Percentiles rank a stretch among this genome's conserved stretches.
phyloP scores from a whole-genome alignment of 495 filamentous ascomycete genomes.

The Tuber borchii region DNA sequence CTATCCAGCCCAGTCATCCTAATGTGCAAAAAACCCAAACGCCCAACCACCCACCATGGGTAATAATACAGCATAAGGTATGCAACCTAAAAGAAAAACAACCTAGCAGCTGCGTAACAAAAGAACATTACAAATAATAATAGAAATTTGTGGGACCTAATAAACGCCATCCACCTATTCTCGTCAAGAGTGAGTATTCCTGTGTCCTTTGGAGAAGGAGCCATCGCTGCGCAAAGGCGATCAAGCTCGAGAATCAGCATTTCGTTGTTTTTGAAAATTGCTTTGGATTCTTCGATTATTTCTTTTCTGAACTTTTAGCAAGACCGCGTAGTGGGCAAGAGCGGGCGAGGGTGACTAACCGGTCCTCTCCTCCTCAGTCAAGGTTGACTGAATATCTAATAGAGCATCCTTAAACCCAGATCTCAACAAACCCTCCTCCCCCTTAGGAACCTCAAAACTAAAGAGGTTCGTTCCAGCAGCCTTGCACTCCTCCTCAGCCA shows the following conservation, averaged over 20 bases:
- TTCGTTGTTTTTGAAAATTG: slow-evolving; percentile 29
- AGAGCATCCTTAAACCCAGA: slow-evolving; percentile 31
- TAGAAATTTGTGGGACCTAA: not conserved
- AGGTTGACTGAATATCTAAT: slow-evolving; percentile 12
- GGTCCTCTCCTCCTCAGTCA: slow-evolving; percentile 30
- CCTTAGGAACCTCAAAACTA: slow-evolving; percentile 29
- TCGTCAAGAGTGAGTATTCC: not conserved
- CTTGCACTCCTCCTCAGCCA: slow-evolving; percentile 18
- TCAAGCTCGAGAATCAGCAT: slow-evolving; percentile 35
- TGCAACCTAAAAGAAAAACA: not conserved
- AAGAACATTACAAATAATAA: not conserved
- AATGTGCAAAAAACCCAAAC: not conserved
- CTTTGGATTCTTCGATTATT: slow-evolving; percentile 33
- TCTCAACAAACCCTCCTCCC: slow-evolving; percentile 24
- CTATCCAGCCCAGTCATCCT: not conserved
- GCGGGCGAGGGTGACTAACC: slow-evolving; percentile 8
- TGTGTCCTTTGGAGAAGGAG: not conserved
- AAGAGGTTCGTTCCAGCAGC: slow-evolving; percentile 33
- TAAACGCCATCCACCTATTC: not conserved
- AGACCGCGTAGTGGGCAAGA: not conserved
- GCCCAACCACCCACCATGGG: not conserved
- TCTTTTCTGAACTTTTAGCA: slow-evolving; percentile 11
- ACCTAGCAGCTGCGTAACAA: not conserved
- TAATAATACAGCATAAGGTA: not conserved
- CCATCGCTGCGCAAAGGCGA: slow-evolving; percentile 19